Evolutionary conservation across 345 rosid species (phyloP).

Genomic region (Brassica incana): DNA sequence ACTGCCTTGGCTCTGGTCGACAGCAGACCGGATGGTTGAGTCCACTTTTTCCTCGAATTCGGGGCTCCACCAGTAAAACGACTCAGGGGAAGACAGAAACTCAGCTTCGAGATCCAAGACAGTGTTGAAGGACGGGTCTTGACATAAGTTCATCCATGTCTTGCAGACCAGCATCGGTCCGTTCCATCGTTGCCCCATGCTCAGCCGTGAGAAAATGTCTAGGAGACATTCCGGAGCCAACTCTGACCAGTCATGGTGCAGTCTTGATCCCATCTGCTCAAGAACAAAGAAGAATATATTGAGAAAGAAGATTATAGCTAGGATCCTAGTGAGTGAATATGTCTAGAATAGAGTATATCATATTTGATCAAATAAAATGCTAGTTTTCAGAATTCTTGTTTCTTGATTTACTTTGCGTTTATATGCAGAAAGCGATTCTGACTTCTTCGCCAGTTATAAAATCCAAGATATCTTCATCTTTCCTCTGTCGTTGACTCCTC

Average conservation of each 20-base stretch:
- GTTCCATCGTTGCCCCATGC: slow-evolving; percentile 53
- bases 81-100: slow-evolving; percentile 45
- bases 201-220: slow-evolving; percentile 64
- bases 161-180: slow-evolving; percentile 84
- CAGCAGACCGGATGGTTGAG: slow-evolving; percentile 53
- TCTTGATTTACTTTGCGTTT: not conserved
- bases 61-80: slow-evolving; percentile 54
- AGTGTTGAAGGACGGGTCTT: slow-evolving; percentile 56
- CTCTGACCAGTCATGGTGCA: not conserved
- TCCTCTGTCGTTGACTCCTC: not conserved
- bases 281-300: not conserved
- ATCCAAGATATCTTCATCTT: not conserved
- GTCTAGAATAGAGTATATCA: not conserved
- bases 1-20: slow-evolving; percentile 48
- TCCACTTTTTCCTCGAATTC: slow-evolving; percentile 63
- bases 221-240: slow-evolving; percentile 61
- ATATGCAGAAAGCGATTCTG: not conserved
- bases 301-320: not conserved
- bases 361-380: not conserved
- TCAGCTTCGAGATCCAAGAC: slow-evolving; percentile 56
- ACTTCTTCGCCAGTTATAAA: not conserved
- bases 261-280: slow-evolving; percentile 16
- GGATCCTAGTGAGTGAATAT: not conserved
- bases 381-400: not conserved
- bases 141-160: slow-evolving; percentile 56